These are phyloP conservation scores for Leishmania gerbilli DNA, from an alignment of 208 protist species.

Conservation along the genomic window DNA sequence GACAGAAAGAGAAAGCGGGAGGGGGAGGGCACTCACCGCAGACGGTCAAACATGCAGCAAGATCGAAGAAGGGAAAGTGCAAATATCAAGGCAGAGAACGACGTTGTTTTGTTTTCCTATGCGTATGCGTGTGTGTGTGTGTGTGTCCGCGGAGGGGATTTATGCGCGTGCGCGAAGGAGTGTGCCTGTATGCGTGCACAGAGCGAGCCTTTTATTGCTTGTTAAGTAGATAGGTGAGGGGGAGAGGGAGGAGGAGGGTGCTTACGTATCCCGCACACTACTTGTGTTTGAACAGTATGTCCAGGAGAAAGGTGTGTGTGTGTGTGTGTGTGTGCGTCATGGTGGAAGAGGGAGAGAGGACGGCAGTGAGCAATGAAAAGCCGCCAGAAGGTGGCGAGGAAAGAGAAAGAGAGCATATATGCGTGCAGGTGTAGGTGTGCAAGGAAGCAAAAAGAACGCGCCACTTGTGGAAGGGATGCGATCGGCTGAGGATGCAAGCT, in stretches of 20 bases:
- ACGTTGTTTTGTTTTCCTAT: not conserved
- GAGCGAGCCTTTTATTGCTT: not conserved
- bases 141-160: not conserved
- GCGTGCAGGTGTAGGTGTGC: not conserved
- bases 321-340: not conserved
- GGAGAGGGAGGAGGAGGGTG: not conserved
- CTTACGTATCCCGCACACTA: constrained; percentile 1
- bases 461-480: not conserved
- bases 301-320: constrained; percentile 3
- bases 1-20: not conserved
- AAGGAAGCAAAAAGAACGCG: not conserved
- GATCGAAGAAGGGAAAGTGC: not conserved
- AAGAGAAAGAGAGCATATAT: not conserved
- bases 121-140: too few relatives aligned
- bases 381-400: not conserved
- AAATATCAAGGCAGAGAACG: not conserved
- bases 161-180: not conserved
- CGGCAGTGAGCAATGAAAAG: not conserved
- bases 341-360: not conserved
- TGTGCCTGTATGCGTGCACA: not conserved
- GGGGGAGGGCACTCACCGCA: not conserved
- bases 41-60: not conserved
- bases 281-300: not conserved
- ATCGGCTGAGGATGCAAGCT: not conserved
- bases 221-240: not conserved